Conservation (phyloP, 139 green algal species). For the Auxenochlorella pyrenoidosa region DNA sequence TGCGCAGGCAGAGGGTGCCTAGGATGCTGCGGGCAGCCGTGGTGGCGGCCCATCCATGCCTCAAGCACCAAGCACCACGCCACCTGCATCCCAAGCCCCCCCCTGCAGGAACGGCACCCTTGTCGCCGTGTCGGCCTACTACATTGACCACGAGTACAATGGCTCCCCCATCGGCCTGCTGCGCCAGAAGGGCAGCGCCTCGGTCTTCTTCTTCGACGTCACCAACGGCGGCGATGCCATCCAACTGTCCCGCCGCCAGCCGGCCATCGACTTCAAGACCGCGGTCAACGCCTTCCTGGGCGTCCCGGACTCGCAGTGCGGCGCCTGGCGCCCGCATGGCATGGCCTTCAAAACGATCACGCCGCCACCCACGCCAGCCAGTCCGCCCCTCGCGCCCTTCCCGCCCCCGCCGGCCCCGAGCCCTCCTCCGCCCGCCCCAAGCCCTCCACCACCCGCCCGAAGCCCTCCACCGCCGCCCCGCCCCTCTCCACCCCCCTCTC, state of each 20-base stretch:
- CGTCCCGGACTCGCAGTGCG: background rate
- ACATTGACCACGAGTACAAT: slow-evolving; percentile 10
- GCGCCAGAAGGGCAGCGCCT: background rate
- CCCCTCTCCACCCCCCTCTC: too few species aligned
- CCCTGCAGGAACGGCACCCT: background rate
- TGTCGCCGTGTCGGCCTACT: slow-evolving; percentile 3
- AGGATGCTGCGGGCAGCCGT: too few species aligned
- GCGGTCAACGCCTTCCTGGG: background rate
- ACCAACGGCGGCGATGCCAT: background rate
- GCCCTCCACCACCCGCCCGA: background rate
- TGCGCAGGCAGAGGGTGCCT: background rate
- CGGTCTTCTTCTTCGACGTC: slow-evolving; percentile 15
- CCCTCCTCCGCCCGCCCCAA: background rate
- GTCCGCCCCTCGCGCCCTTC: background rate
- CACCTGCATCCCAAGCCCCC: too few species aligned
- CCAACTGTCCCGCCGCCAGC: background rate
- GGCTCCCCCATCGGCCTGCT: slow-evolving; percentile 2
- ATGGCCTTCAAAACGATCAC: background rate
- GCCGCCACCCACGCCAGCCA: background rate
- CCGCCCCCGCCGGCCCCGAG: background rate
- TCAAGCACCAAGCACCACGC: too few species aligned
- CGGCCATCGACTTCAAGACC: slow-evolving; percentile 7
- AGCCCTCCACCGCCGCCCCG: background rate
- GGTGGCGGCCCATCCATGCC: too few species aligned
- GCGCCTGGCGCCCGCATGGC: slow-evolving; percentile 12